Evolutionary conservation across 1,284 basidiomycete species (phyloP).

Genomic region (Ganoderma sinense): DNA sequence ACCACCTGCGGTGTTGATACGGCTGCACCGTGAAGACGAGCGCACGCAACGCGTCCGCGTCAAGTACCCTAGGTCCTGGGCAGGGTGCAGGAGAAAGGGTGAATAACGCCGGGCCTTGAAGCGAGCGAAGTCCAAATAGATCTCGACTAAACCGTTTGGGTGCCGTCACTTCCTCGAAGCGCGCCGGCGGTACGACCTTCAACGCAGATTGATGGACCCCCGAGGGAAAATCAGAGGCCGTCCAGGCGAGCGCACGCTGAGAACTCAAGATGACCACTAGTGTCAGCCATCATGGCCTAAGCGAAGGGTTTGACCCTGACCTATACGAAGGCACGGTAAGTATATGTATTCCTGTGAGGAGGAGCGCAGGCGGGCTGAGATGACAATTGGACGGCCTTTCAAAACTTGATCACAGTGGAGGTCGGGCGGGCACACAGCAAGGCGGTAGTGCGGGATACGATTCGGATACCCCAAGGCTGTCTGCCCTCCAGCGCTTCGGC

Average conservation of each 20-base stretch:
- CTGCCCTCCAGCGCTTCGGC: too few species aligned
- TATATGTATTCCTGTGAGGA: not conserved
- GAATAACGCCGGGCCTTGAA: not conserved
- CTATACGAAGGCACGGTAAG: not conserved
- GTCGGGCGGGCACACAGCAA: not conserved
- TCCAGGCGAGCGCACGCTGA: too few species aligned
- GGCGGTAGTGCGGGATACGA: constrained; percentile 4
- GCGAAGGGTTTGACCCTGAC: not conserved
- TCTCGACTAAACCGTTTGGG: not conserved
- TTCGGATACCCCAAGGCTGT: not conserved
- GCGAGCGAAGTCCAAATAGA: not conserved
- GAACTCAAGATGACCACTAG: too few species aligned
- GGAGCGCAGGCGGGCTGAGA: not conserved
- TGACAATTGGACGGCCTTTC: not conserved
- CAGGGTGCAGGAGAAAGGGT: not conserved
- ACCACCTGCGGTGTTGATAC: not conserved
- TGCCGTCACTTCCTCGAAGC: not conserved
- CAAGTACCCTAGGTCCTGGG: not conserved
- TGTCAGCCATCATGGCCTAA: not conserved
- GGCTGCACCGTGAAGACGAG: not conserved
- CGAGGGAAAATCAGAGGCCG: not conserved
- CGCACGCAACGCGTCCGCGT: too few species aligned
- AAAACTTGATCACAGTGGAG: not conserved
- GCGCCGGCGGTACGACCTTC: not conserved
- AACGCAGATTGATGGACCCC: not conserved